phyloP scores from a whole-genome alignment of 306 rosid genomes.

The Quercus rubra region DNA sequence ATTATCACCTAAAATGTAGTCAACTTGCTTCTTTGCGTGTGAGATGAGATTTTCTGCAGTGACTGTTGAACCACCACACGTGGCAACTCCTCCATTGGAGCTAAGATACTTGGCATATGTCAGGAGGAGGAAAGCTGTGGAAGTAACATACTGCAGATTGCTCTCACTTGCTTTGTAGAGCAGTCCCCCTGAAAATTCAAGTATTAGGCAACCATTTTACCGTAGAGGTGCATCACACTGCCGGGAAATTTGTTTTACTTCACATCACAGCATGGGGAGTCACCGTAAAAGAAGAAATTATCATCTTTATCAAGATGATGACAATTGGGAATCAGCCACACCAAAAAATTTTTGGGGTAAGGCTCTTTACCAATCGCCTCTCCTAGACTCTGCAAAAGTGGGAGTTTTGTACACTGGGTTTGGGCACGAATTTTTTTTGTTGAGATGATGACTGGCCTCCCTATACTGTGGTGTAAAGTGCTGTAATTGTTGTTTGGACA shows the following conservation, averaged over 20 bases:
- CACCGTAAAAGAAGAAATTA: background rate
- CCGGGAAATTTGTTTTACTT: background rate
- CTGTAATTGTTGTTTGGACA: background rate
- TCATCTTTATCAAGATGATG: background rate
- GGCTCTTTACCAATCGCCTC: too few species aligned
- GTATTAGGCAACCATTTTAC: background rate
- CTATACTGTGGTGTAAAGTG: background rate
- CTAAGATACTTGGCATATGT: slow-evolving; percentile 62
- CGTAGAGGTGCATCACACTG: background rate
- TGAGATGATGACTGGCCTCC: background rate
- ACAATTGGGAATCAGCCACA: background rate
- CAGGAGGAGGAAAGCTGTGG: slow-evolving; percentile 55
- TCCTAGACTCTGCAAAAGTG: too few species aligned
- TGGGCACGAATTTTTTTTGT: too few species aligned
- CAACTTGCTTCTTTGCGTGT: slow-evolving; percentile 72
- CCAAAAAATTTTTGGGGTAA: too few species aligned
- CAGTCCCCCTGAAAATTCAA: slow-evolving; percentile 56
- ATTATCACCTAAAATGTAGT: slow-evolving; percentile 76
- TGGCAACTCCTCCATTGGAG: slow-evolving; percentile 30
- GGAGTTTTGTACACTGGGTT: too few species aligned
- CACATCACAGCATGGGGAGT: background rate
- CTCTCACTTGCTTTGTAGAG: slow-evolving; percentile 67
- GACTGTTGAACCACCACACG: slow-evolving; percentile 48
- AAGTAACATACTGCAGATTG: slow-evolving; percentile 81
- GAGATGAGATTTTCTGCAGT: slow-evolving; percentile 36